These are phyloP conservation scores for Chromera velia DNA, from an alignment of 73 alveolate genomes.

Conservation along the genomic window DNA sequence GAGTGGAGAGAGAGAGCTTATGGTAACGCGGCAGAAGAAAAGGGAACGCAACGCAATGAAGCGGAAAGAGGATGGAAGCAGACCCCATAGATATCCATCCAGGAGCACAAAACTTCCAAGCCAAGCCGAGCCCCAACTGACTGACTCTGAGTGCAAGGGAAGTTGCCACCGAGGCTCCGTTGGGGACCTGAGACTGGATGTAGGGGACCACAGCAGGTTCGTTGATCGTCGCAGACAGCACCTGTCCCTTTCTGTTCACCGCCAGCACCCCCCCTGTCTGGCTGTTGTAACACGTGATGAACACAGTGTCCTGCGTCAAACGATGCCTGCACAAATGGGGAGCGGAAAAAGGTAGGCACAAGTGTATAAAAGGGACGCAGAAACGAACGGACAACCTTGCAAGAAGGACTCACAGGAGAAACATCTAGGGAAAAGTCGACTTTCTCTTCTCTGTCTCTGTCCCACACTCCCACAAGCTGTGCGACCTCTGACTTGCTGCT, in stretches of 20 bases:
- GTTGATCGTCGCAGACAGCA: conserved; percentile 65
- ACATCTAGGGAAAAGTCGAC: conserved; percentile 60
- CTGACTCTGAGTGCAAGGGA: too few species aligned
- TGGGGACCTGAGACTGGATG: conserved; percentile 1
- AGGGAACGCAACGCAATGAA: not conserved
- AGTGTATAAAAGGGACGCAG: too few species aligned
- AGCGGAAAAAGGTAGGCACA: too few species aligned
- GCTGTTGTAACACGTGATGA: conserved; percentile 68
- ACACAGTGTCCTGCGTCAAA: conserved; percentile 44
- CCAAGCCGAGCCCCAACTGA: too few species aligned
- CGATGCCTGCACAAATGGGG: not conserved
- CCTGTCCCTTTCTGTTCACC: conserved; percentile 77
- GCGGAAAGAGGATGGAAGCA: not conserved
- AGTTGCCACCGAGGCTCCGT: too few species aligned
- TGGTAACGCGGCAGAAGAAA: too few species aligned
- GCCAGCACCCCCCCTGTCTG: conserved; percentile 77
- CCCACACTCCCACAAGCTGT: not conserved
- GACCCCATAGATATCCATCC: too few species aligned
- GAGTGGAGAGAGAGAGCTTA: too few species aligned
- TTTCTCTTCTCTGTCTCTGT: conserved; percentile 58
- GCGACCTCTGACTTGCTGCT: not conserved
- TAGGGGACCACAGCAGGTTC: conserved; percentile 62
- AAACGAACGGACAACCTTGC: not conserved
- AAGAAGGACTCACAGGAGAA: too few species aligned
- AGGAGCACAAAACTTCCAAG: too few species aligned